Evolutionary conservation across 169 alveolate species (phyloP), one percentile per base, ranked within the genome.

Genomic region (Sarcocystis neurona): DNA sequence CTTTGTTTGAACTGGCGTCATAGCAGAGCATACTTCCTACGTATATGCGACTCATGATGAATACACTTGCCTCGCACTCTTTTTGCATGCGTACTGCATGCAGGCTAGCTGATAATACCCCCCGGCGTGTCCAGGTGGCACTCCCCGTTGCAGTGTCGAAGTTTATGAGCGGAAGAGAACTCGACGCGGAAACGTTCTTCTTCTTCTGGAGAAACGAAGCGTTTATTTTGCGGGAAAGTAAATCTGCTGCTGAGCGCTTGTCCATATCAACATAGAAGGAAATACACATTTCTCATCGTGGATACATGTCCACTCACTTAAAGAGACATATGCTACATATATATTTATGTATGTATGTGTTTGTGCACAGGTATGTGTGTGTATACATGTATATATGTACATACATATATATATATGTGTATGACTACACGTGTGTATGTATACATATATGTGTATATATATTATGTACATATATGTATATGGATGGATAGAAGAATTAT

Each of bases 21-120:
- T n/a, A n/a, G n/a, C n/a, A n/a, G n/a, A n/a, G n/a, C n/a, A n/a
- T n/a, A n/a, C n/a, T n/a, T n/a, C n/a, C n/a, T n/a, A n/a, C n/a
- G n/a, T n/a, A n/a, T n/a, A n/a, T n/a, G n/a, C n/a, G 63, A 53
- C 12, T 53, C 30, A 0, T 27, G 0, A 53, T 0, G 23, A 53
- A 53, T 53, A 27, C 63, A 27, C 12, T 6, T 8, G 4, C 82
- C 41, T 32, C 30, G 30, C 37, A 12, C 68, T 32, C 47, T 48
- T 30, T 75, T 30, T 0, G 2, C 46, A 27, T 46, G n/a, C n/a
- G n/a, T 1, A 12, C 68, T 8, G 72, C 34, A 23, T n/a, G 41
- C 74, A 87, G 91, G 46, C 47, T 87, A 75, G 85, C 91, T 0
- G 91, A 87, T 37, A 84, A 84, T 4, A 87, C 88, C 0, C 91